Conservation (phyloP, 805 yeast genomes). For the Yarrowia sp. region DNA sequence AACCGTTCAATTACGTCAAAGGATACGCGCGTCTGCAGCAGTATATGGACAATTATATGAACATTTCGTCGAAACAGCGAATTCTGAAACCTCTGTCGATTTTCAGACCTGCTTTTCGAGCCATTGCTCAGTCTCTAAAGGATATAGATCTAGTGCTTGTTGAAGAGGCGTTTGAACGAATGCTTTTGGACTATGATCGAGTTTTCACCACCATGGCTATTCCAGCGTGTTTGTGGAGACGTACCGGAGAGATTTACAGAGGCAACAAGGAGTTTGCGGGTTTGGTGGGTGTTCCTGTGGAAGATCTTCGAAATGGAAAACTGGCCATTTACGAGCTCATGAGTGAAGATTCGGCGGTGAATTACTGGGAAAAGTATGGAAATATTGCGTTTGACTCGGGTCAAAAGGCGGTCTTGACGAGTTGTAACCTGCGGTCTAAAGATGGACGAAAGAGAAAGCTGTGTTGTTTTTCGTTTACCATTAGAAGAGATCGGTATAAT, state of each 20-base stretch:
- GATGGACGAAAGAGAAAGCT: slow-evolving; percentile 77
- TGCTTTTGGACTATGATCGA: slow-evolving; percentile 88
- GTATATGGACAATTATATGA: slow-evolving; percentile 93
- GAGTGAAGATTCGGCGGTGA: slow-evolving; percentile 95
- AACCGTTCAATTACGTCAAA: slow-evolving; percentile 89
- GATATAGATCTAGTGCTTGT: slow-evolving; percentile 89
- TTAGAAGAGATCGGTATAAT: slow-evolving; percentile 86
- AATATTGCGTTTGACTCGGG: slow-evolving; percentile 94
- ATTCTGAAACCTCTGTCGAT: slow-evolving; percentile 80
- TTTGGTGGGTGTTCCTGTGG: slow-evolving; percentile 82
- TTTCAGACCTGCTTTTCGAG: slow-evolving; percentile 89
- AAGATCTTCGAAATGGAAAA: slow-evolving; percentile 88
- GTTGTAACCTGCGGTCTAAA: slow-evolving; percentile 79
- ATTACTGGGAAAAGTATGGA: slow-evolving; percentile 96
- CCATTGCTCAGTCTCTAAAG: slow-evolving; percentile 83
- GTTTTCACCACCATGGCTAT: slow-evolving; percentile 97
- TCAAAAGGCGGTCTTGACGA: slow-evolving; percentile 89
- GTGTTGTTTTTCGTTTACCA: slow-evolving; percentile 93
- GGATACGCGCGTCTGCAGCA: slow-evolving; percentile 87
- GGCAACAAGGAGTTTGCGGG: slow-evolving; percentile 97
- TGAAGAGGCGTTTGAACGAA: slow-evolving; percentile 90
- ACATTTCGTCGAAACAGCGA: slow-evolving; percentile 73
- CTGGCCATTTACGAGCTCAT: slow-evolving; percentile 88
- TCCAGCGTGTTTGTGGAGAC: slow-evolving; percentile 95
- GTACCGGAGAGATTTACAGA: slow-evolving; percentile 93